A percentile compares a stretch with the other conserved stretches of the same genome.
These are phyloP conservation scores for Mycena epipterygia DNA, from an alignment of 768 basidiomycete genomes.

Conservation along the genomic window DNA sequence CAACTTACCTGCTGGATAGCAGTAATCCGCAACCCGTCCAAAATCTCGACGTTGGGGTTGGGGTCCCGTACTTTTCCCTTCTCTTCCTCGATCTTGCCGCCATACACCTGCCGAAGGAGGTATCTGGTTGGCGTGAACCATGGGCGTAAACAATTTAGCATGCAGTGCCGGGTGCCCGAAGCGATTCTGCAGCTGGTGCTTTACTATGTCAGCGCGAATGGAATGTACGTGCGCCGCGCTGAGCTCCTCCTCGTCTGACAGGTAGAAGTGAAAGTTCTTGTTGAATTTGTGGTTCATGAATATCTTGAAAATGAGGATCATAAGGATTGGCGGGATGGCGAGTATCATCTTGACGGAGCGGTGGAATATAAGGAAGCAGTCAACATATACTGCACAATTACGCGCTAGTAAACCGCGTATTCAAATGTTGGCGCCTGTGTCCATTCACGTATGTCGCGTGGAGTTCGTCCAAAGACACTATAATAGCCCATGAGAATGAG, in stretches of 20 bases:
- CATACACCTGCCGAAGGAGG: slow-evolving; percentile 26
- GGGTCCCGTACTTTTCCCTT: background rate
- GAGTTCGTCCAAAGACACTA: slow-evolving; percentile 80
- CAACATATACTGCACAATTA: slow-evolving; percentile 20
- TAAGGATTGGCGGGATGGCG: slow-evolving; percentile 77
- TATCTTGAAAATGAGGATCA: slow-evolving; percentile 79
- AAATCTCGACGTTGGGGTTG: slow-evolving; percentile 22
- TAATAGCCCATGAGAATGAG: background rate
- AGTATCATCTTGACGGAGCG: slow-evolving; percentile 72
- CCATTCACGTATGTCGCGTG: slow-evolving; percentile 83
- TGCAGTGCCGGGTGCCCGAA: slow-evolving; percentile 90
- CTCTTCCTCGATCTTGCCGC: slow-evolving; percentile 24
- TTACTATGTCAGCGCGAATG: slow-evolving; percentile 68
- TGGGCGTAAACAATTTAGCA: slow-evolving; percentile 76
- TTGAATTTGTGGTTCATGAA: slow-evolving; percentile 73
- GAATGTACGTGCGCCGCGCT: slow-evolving; percentile 72
- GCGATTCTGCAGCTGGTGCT: slow-evolving; percentile 77
- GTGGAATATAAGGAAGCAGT: background rate
- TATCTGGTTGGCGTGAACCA: slow-evolving; percentile 63
- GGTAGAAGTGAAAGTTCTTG: slow-evolving; percentile 75
- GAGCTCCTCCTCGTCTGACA: slow-evolving; percentile 76
- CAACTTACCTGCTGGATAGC: slow-evolving; percentile 40
- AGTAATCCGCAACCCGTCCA: slow-evolving; percentile 40
- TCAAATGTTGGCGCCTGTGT: slow-evolving; percentile 84
- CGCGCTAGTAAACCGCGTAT: slow-evolving; percentile 80